Evolutionary conservation across 371 early-diverging fungal genomes (phyloP), one percentile per base, ranked within the genome.

Genomic region (Mucor piriformis): DNA sequence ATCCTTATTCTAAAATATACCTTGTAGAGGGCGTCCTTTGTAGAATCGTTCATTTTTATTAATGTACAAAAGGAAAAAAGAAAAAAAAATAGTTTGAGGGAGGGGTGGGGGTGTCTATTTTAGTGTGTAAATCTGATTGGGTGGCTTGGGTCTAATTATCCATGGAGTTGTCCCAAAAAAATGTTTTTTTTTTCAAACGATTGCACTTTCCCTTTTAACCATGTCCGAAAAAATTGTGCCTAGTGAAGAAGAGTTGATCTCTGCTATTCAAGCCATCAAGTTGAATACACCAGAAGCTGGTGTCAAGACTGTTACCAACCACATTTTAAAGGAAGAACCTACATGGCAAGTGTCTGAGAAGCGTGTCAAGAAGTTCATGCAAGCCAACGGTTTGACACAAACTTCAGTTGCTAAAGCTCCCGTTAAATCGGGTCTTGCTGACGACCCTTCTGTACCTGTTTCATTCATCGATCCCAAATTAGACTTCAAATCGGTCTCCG

Each of bases 321-420:
- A 74, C 35, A 59, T 86, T 12, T 63, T 69, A 37, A 60, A 67
- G n/a, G 62, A 68, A 18, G 71, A 84, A 42, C 80, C 83, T 2
- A 61, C 76, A 0, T 88, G 88, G 88, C 72, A 79, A 42, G 84
- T 88, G 42, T 79, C 82, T 37, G 88, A 88, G 63, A 86, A 88
- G 68, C 86, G 86, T 38, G 82, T 88, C 53, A 85, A 85, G 63
- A 88, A 86, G 69, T 61, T 80, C 61, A 79, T 88, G 84, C 72
- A 76, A 51, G 61, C 76, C 6, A 66, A 73, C 16, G 85, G 87
- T 15, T 73, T 85, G 21, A 73, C 67, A 10, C 63, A 70, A 38
- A 32, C 42, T 24, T 16, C 23, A 1, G 40, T 47, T 6, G 23
- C 25, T 8, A 62, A 62, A 18, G 54, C 57, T 21, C 54, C 51